phyloP scores from a whole-genome alignment of 306 rosid species.

The Pyrus bretschneideri region DNA sequence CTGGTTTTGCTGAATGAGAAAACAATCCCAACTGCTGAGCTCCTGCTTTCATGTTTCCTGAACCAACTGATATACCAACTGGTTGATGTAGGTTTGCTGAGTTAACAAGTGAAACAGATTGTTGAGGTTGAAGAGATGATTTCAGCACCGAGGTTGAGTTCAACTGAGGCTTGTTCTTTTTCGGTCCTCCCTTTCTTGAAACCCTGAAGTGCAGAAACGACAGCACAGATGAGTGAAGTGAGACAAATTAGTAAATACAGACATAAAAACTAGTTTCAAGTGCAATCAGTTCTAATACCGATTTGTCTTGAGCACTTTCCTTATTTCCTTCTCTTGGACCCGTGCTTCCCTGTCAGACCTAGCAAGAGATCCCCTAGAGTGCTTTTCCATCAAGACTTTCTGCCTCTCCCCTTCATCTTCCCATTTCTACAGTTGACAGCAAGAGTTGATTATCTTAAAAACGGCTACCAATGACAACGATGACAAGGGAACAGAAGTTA shows the following conservation, averaged over 20 bases:
- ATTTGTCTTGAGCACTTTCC: slow-evolving; percentile 30
- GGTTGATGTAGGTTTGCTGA: not conserved
- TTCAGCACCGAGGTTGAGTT: slow-evolving; percentile 15
- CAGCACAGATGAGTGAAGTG: too few species aligned
- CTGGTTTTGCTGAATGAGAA: not conserved
- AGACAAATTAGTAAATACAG: not conserved
- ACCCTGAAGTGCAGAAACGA: slow-evolving; percentile 35
- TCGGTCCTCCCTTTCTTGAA: slow-evolving; percentile 32
- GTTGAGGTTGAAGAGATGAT: slow-evolving; percentile 12
- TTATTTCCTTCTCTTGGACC: slow-evolving; percentile 46
- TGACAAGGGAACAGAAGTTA: slow-evolving; percentile 10
- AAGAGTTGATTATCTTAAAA: slow-evolving; percentile 6
- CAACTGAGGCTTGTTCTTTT: slow-evolving; percentile 26
- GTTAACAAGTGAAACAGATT: not conserved
- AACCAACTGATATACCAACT: not conserved
- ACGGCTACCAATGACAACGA: not conserved
- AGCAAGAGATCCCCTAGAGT: slow-evolving; percentile 67
- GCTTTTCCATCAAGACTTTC: slow-evolving; percentile 65
- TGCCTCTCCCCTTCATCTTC: slow-evolving; percentile 62
- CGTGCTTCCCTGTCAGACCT: slow-evolving; percentile 64
- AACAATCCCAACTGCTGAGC: slow-evolving; percentile 6
- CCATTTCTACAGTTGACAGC: slow-evolving; percentile 52
- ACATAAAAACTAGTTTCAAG: not conserved
- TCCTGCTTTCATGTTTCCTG: not conserved
- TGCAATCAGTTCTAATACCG: slow-evolving; percentile 29